phyloP scores from a whole-genome alignment of 345 rosid genomes.

The Populus nigra region DNA sequence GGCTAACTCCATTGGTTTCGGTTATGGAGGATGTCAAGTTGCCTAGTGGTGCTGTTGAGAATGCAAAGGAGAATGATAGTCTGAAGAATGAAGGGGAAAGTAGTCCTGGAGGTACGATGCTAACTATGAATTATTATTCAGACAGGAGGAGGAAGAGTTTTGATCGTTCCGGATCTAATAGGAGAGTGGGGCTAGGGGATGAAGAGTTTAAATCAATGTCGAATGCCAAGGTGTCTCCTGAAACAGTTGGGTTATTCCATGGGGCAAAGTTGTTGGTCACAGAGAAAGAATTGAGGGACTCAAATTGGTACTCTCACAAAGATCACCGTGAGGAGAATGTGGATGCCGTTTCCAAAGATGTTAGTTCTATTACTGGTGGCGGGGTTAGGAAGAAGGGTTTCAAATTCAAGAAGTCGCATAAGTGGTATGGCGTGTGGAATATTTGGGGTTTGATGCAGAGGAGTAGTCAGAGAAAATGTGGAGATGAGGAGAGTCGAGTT shows the following conservation, averaged over 20 bases:
- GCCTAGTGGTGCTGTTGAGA: constrained; percentile 28
- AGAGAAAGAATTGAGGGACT: constrained; percentile 50
- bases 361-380: constrained; percentile 15
- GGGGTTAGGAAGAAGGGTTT: constrained; percentile 16
- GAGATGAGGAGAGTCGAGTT: constrained; percentile 30
- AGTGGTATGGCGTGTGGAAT: constrained; percentile 19
- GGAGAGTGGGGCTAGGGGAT: constrained; percentile 25
- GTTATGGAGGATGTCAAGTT: constrained; percentile 56
- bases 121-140: constrained; percentile 32
- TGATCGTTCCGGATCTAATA: constrained; percentile 22
- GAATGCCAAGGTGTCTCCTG: constrained; percentile 42
- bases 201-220: constrained; percentile 29
- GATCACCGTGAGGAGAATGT: constrained; percentile 3
- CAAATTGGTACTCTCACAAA: constrained; percentile 35
- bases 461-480: constrained; percentile 22
- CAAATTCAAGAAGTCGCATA: constrained; percentile 17
- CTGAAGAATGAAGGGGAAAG: constrained; percentile 15
- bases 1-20: constrained; percentile 44
- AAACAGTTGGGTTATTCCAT: constrained; percentile 42
- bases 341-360: constrained; percentile 14
- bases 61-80: constrained; percentile 31
- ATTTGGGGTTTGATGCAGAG: constrained; percentile 29
- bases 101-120: constrained; percentile 34
- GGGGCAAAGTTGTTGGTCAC: constrained; percentile 55
- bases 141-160: constrained; percentile 31